These are phyloP conservation scores for Turnera subulata DNA, from an alignment of 345 rosid genomes.

Conservation along the genomic window DNA sequence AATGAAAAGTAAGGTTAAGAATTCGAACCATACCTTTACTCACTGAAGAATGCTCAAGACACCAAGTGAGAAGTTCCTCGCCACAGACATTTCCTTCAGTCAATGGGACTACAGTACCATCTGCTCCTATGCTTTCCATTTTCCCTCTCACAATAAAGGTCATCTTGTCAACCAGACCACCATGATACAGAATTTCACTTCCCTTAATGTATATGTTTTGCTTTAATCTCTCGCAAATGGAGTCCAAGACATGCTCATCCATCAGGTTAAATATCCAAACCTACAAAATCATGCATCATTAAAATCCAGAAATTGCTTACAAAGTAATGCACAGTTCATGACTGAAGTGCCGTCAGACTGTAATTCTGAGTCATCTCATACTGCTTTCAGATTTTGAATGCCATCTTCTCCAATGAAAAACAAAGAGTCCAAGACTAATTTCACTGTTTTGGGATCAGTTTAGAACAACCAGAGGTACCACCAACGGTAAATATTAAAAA, in stretches of 20 bases:
- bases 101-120: slow-evolving; percentile 37
- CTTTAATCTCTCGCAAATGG: slow-evolving; percentile 65
- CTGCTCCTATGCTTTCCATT: slow-evolving; percentile 64
- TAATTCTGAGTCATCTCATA: too few relatives aligned
- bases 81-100: slow-evolving; percentile 78
- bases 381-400: too few relatives aligned
- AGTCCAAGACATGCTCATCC: slow-evolving; percentile 69
- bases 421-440: too few relatives aligned
- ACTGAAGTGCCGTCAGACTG: background rate
- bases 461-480: too few relatives aligned
- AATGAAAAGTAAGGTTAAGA: background rate
- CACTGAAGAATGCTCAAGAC: slow-evolving; percentile 71
- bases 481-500: too few relatives aligned
- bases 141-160: slow-evolving; percentile 82
- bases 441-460: too few relatives aligned
- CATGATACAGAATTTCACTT: slow-evolving; percentile 50
- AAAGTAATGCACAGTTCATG: background rate
- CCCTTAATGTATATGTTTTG: slow-evolving; percentile 65
- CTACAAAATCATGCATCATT: slow-evolving; percentile 29
- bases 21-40: slow-evolving; percentile 38
- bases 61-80: slow-evolving; percentile 91
- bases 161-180: slow-evolving; percentile 73
- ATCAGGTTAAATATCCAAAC: slow-evolving; percentile 66
- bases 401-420: too few relatives aligned
- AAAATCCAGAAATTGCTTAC: background rate